Percentiles rank a stretch among this genome's conserved stretches.
Evolutionary conservation across 495 filamentous ascomycete species (phyloP).

Genomic region (Tuber brumale): DNA sequence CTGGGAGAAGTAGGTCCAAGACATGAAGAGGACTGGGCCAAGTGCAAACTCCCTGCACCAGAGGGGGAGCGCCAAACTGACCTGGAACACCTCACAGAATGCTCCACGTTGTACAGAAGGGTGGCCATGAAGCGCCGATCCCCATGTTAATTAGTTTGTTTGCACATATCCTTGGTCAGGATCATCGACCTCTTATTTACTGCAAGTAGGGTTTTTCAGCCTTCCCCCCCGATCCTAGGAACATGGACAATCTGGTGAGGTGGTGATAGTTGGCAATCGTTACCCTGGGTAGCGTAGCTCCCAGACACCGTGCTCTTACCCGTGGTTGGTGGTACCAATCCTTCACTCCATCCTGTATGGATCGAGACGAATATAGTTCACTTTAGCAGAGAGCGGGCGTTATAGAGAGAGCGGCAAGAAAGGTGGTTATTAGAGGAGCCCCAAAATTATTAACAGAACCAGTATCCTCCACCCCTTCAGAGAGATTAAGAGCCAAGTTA

Average conservation of each 20-base stretch:
- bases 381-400: not conserved
- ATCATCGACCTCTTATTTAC: not conserved
- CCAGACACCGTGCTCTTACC: not conserved
- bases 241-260: not conserved
- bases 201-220: not conserved
- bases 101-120: not conserved
- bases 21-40: not conserved
- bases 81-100: not conserved
- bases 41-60: not conserved
- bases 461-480: not conserved
- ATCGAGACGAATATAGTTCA: not conserved
- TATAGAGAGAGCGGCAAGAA: not conserved
- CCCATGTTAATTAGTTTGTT: not conserved
- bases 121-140: slow-evolving; percentile 3
- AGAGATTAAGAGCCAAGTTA: not conserved
- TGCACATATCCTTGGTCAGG: not conserved
- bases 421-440: not conserved
- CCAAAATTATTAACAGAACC: not conserved
- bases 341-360: not conserved
- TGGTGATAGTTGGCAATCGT: not conserved
- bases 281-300: not conserved
- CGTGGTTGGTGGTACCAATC: not conserved
- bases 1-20: not conserved
- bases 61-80: not conserved
- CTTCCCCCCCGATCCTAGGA: not conserved